A percentile compares a stretch with the other conserved stretches of the same genome.
Evolutionary conservation across 1,139 yeast genomes (phyloP).

Genomic region (Scheffersomyces illinoinensis): DNA sequence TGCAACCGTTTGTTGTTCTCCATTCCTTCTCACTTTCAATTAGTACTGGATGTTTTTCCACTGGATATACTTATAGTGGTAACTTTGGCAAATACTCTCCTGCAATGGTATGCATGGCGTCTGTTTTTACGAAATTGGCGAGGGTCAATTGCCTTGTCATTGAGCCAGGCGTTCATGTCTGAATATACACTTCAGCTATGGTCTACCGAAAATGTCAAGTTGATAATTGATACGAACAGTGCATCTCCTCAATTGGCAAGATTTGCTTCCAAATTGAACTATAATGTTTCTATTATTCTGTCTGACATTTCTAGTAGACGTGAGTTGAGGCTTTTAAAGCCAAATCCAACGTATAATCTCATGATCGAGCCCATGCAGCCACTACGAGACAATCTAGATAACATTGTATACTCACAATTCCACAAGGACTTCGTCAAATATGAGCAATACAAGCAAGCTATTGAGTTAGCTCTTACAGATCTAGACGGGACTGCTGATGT

Average conservation of each 20-base stretch:
- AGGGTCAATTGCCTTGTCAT: not conserved
- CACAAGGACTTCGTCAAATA: constrained; percentile 73
- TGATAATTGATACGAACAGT: not conserved
- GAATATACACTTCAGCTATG: not conserved
- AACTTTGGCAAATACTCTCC: not conserved
- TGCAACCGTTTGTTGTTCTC: not conserved
- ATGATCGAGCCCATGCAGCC: constrained; percentile 68
- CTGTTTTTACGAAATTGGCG: not conserved
- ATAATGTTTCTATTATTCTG: not conserved
- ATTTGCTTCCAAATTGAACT: not conserved
- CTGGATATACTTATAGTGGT: not conserved
- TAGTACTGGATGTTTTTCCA: not conserved
- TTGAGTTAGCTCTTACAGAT: constrained; percentile 52
- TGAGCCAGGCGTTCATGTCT: not conserved
- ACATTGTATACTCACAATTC: constrained; percentile 63
- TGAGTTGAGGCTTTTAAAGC: constrained; percentile 2
- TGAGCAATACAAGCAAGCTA: constrained; percentile 64
- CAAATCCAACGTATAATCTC: constrained; percentile 6
- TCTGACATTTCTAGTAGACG: not conserved
- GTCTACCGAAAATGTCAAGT: not conserved
- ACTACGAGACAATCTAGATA: constrained; percentile 53
- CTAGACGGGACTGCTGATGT: constrained; percentile 6
- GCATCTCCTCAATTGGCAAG: not conserved
- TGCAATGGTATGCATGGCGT: not conserved
- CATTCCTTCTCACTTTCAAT: not conserved